Conservation (phyloP, 768 basidiomycete genomes). For the Pleurotus djamor region DNA sequence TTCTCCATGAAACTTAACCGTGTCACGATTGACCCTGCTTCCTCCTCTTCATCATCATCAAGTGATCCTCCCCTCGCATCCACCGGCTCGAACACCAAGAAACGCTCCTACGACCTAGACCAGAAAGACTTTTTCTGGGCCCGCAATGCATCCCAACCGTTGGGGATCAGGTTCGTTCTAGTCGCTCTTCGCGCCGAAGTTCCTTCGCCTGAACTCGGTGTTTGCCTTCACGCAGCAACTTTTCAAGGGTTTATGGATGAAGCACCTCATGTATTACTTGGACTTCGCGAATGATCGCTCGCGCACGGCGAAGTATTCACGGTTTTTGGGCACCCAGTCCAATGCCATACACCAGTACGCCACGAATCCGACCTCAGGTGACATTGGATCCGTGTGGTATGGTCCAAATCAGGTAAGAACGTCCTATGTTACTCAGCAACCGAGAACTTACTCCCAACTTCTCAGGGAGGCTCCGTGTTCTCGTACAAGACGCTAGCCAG, state of each 20-base stretch:
- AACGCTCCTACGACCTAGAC: slow-evolving; percentile 89
- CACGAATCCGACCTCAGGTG: slow-evolving; percentile 27
- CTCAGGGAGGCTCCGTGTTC: slow-evolving; percentile 37
- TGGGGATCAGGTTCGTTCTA: slow-evolving; percentile 43
- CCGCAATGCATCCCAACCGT: slow-evolving; percentile 92
- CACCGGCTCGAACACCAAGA: slow-evolving; percentile 53
- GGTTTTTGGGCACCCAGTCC: slow-evolving; percentile 36
- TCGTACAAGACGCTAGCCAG: slow-evolving; percentile 41
- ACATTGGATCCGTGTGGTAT: slow-evolving; percentile 48
- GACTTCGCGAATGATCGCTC: slow-evolving; percentile 40
- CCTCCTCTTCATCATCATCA: slow-evolving; percentile 9
- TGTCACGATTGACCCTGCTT: slow-evolving; percentile 57
- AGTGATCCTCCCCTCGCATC: neutral
- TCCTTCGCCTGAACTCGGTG: neutral
- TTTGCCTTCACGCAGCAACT: slow-evolving; percentile 28
- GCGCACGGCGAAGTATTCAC: slow-evolving; percentile 39
- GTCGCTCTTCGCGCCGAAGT: neutral
- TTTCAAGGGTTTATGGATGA: slow-evolving; percentile 55
- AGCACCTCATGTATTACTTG: slow-evolving; percentile 49
- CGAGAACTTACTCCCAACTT: neutral
- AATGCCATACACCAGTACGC: slow-evolving; percentile 42
- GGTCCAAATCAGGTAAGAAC: slow-evolving; percentile 32
- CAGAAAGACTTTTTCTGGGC: slow-evolving; percentile 99
- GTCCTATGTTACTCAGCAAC: neutral
- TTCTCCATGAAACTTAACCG: slow-evolving; percentile 96